Conservation (phyloP, 164 flowering plant species). For the Sedum album region DNA sequence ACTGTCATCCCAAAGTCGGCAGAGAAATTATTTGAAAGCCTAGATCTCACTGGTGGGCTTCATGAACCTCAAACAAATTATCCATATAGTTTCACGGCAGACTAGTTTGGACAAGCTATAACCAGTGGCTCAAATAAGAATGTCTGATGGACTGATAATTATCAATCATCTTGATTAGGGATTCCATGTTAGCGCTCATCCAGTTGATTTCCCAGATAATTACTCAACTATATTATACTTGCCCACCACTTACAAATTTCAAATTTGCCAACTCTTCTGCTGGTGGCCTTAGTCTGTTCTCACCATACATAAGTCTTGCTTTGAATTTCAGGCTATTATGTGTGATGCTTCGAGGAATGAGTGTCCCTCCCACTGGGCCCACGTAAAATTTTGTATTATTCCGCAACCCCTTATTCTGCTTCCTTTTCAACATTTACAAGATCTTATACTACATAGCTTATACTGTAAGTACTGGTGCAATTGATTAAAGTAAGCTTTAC, state of each 20-base stretch:
- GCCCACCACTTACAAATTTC: neutral
- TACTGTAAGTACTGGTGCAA: no score
- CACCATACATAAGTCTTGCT: no score
- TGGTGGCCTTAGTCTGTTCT: no score
- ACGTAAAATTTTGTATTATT: no score
- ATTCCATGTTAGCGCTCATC: neutral
- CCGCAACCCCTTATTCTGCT: no score
- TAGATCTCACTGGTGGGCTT: conserved; percentile 50
- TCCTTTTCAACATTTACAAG: no score
- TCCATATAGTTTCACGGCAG: conserved; percentile 37
- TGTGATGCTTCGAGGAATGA: no score
- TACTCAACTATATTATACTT: neutral
- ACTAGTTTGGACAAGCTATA: neutral
- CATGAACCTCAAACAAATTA: conserved; percentile 68
- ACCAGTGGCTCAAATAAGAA: neutral
- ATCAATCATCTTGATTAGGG: neutral
- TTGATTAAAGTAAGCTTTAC: no score
- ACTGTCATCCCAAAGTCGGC: conserved; percentile 66
- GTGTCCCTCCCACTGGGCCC: no score
- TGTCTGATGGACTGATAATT: neutral
- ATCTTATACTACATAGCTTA: no score
- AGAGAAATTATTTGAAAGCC: conserved; percentile 28
- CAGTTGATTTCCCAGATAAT: neutral
- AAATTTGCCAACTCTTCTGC: neutral
- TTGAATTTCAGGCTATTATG: no score